Percentiles rank a stretch among this genome's conserved stretches.
These are phyloP conservation scores for Fomitopsis schrenkii DNA, from an alignment of 1,284 basidiomycete species.

Conservation along the genomic window DNA sequence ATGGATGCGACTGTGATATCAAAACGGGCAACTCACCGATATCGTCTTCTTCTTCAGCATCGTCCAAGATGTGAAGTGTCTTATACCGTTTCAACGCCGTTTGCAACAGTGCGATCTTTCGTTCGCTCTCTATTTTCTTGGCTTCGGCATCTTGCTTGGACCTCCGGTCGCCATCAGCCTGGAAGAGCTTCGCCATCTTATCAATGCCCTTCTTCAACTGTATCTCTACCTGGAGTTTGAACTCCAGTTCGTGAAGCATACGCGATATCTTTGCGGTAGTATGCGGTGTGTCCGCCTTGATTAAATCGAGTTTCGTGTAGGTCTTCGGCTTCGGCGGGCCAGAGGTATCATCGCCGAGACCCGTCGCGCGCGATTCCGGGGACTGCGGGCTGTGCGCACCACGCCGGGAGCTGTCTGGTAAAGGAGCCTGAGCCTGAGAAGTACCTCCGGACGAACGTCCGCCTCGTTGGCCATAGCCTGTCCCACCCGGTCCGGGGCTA, in stretches of 20 bases:
- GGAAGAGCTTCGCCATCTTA: constrained; percentile 96
- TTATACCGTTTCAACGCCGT: constrained; percentile 95
- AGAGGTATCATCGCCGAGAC: constrained; percentile 32
- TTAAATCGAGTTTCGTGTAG: constrained; percentile 83
- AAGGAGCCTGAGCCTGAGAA: constrained; percentile 20
- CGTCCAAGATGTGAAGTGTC: constrained; percentile 91
- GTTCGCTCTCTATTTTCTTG: constrained; percentile 92
- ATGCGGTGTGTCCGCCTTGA: constrained; percentile 96
- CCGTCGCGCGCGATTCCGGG: constrained; percentile 34
- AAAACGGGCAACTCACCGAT: constrained; percentile 32
- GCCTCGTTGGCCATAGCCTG: constrained; percentile 22
- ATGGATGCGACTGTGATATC: constrained; percentile 1
- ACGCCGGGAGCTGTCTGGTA: constrained; percentile 40
- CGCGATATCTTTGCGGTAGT: constrained; percentile 95
- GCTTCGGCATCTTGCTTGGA: constrained; percentile 88
- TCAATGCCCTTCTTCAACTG: constrained; percentile 99
- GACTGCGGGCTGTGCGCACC: constrained; percentile 35
- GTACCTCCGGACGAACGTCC: constrained; percentile 36
- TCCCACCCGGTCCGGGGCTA: constrained; percentile 30
- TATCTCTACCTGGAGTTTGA: constrained; percentile 97
- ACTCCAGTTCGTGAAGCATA: constrained; percentile 99
- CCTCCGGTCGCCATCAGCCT: constrained; percentile 95
- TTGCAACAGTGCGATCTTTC: constrained; percentile 92
- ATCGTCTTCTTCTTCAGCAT: constrained; percentile 69
- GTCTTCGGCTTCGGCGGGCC: constrained; percentile 52